Evolutionary conservation across 345 rosid genomes (phyloP).

Genomic region (Durio zibethinus): DNA sequence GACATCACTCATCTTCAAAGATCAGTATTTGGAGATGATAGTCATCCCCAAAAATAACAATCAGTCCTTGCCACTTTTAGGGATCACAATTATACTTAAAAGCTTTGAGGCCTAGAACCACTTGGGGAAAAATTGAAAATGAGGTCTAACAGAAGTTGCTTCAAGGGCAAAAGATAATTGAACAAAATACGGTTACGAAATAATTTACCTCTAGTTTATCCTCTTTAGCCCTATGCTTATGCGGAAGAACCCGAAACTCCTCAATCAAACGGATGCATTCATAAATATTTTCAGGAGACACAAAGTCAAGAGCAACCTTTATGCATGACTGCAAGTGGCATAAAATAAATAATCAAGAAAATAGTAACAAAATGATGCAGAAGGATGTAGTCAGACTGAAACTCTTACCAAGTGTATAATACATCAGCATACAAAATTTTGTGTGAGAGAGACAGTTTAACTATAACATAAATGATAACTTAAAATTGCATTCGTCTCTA

Average conservation of each 20-base stretch:
- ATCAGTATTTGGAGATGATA: no score
- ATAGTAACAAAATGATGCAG: neutral
- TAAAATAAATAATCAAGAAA: neutral
- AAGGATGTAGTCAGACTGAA: neutral
- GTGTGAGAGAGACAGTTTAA: no score
- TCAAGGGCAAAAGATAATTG: neutral
- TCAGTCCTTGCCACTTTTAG: no score
- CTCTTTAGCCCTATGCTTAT: conserved; percentile 44
- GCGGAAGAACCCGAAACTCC: conserved; percentile 46
- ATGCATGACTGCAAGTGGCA: conserved; percentile 37
- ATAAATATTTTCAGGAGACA: conserved; percentile 52
- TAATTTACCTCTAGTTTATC: conserved; percentile 45
- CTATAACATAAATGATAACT: no score
- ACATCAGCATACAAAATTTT: neutral
- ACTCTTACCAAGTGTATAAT: neutral
- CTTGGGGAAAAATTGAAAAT: neutral
- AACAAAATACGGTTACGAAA: neutral
- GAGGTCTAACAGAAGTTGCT: neutral
- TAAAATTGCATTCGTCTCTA: neutral
- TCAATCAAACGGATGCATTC: conserved; percentile 51
- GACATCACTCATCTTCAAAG: no score
- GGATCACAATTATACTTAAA: no score
- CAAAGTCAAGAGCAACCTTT: conserved; percentile 54
- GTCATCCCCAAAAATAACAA: no score
- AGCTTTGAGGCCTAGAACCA: neutral